Conservation (phyloP, 257 asterid species). For the Pogostemon cablin region DNA sequence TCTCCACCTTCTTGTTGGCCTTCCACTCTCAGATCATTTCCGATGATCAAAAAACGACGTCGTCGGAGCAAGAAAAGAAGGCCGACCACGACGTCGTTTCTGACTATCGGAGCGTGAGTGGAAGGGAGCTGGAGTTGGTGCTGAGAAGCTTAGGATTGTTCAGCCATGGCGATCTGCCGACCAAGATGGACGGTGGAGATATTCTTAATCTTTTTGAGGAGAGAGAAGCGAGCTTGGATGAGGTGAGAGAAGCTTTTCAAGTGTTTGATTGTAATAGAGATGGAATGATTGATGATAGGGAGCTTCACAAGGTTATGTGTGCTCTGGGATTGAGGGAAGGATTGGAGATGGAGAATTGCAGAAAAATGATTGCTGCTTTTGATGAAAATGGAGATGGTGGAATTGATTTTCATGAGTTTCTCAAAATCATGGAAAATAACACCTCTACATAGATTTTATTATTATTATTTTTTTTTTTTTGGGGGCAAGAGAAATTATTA, state of each 20-base stretch:
- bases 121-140: constrained; percentile 56
- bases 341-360: constrained; percentile 50
- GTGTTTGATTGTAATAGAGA: constrained; percentile 70
- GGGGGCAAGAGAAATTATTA: neutral
- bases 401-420: constrained; percentile 65
- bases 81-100: neutral
- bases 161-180: constrained; percentile 33
- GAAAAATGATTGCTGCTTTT: constrained; percentile 63
- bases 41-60: neutral
- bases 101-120: constrained; percentile 35
- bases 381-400: constrained; percentile 71
- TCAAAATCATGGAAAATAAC: constrained; percentile 46
- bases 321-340: constrained; percentile 66
- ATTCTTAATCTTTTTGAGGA: constrained; percentile 55
- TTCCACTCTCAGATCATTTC: constrained; percentile 15
- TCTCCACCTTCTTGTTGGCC: constrained; percentile 31
- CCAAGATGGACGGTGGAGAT: constrained; percentile 35
- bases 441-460: neutral
- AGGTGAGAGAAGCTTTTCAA: constrained; percentile 65
- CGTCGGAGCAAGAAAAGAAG: neutral
- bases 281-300: constrained; percentile 76
- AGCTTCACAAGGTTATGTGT: constrained; percentile 60
- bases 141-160: constrained; percentile 52
- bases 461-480: neutral
- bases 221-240: constrained; percentile 45